Base-by-base conservation (phyloP, 441 rosid species). In the Erodium moschatum region DNA sequence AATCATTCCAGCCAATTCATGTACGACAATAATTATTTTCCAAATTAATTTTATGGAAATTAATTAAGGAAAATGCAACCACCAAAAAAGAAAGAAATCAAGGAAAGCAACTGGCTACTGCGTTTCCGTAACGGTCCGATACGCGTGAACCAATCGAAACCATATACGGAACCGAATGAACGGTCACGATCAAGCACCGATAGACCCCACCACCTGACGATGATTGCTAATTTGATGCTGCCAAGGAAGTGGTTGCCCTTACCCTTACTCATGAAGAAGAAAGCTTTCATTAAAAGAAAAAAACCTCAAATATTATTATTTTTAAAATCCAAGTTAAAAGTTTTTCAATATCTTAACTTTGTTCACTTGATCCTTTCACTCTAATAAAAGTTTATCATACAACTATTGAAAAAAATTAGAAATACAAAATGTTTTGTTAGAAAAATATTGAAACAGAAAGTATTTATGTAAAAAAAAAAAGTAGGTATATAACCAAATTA, bases 171-270 rank as follows among this genome's bases (percentile, higher is more conserved):
- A 24, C 27, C 27, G 27, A 24, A 24, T 24, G 27, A 11, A 64
- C 18, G 18, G 67, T 50, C 74, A 18, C 24, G 58, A 65, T 12
- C 11, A 66, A 27, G 40, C 27, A 31, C 42, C 2, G 50, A 13
- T 44, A 9, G 50, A 9, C 50, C 67, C 21, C 75, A 35, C 5
- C 44, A 66, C 75, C 71, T 70, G 27, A 15, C 50, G 63, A 67
- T 67, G 44, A 8, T 52, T 18, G 62, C 18, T 46, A 46, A 46
- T 46, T 46, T 46, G 54, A 46, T 46, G n/a, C 54, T 13, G 54
- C n/a, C n/a, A 46, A 46, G 54, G n/a, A 46, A 46, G 54, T 46
- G 54, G 54, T 46, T 46, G 54, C 54, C 15, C 4, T 46, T 46
- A 11, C 54, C 1, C 1, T 11, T 12, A 5, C n/a, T 0, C 0